Evolutionary conservation across 257 asterid genomes (phyloP), one percentile per base, ranked within the genome.

Genomic region (Dorcoceras hygrometricum): DNA sequence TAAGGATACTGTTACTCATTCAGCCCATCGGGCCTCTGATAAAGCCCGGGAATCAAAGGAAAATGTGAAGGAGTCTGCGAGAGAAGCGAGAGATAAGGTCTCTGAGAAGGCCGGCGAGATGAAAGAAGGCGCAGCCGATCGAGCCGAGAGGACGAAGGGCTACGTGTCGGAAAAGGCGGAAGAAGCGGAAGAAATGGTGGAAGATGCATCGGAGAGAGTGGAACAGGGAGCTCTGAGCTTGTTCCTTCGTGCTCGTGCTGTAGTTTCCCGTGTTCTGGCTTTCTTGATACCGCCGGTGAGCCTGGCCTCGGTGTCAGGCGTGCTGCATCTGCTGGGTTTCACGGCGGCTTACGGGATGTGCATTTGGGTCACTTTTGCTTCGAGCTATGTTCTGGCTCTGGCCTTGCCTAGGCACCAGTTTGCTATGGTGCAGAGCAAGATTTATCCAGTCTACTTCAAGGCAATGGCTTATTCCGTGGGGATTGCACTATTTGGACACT

Each of bases 391-490:
- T 1, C 46, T 87, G 57, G 89, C 97, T 0, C 62, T 65, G 23
- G 83, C 82, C 6, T 27, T 93, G 87, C 86, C 96, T 0, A 79
- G 86, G 80, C 87, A 82, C 16, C 98, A 87, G 77, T 90, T 86
- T 66, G 94, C 84, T 0, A 16, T 74, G 59, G 85, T 83, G 62
- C 98, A 93, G 74, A 87, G 90, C 71, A 85, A 78, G 87, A 76
- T 90, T 3, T 93, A 89, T 66, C 95, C 89, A 0, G 82, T 77
- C 48, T 93, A 93, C 68, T 93, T 93, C 66, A 83, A 66, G 83
- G 85, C 84, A 18, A 79, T 86, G 98, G 89, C 83, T 56, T 82
- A 32, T 68, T 43, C 85, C 25, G 71, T 90, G 39, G 97, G 87
- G 27, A 5, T 71, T 53, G 82, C 90, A 0, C 59, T 89, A 67